Base-by-base conservation (phyloP, 2,329 filamentous ascomycete species). In the Xylaria multiplex region DNA sequence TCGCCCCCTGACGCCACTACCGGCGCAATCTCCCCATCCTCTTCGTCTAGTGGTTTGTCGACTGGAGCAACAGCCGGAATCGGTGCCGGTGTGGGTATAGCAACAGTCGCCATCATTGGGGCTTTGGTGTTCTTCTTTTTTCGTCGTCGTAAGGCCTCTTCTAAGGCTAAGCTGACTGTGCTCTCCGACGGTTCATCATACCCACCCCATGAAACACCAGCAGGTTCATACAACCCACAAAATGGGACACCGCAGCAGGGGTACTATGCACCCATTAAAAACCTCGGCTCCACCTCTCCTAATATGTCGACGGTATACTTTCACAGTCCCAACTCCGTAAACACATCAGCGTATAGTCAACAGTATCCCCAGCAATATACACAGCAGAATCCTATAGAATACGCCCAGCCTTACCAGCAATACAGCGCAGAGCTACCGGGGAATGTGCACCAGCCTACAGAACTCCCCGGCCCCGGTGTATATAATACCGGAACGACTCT, bases 11-110 rank as follows among this genome's bases (percentile, higher is more conserved):
- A 19, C n/a, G 53, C 66, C 13, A 66, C 42, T 16, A 16, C 27
- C 13, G 61, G 24, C 13, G n/a, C 24, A 11, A 52, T 4, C 19
- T 19, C 53, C 19, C 37, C 11, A 40, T 14, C 27, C 11, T 9
- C 57, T 11, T 16, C 62, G 30, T 32, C 65, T 19, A 54, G 60
- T 32, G 72, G 71, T 13, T 67, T 77, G 16, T 72, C 73, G 14
- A 74, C 71, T 7, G 79, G 77, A 22, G 76, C 76, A 8, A 72
- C 75, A 45, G 78, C 74, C n/a, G 79, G 77, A 11, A 77, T 78
- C 45, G 78, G 76, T 3, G 72, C 76, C 4, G 78, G 77, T 35
- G 74, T 74, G 9, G 70, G 71, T 4, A 48, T 78, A 8, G 77
- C 59, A 3, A 74, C 59, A 2, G 40, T 76, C 19, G 71, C 64